Evolutionary conservation across 441 rosid species (phyloP), one percentile per base, ranked within the genome.

Genomic region (Aleurites moluccanus): DNA sequence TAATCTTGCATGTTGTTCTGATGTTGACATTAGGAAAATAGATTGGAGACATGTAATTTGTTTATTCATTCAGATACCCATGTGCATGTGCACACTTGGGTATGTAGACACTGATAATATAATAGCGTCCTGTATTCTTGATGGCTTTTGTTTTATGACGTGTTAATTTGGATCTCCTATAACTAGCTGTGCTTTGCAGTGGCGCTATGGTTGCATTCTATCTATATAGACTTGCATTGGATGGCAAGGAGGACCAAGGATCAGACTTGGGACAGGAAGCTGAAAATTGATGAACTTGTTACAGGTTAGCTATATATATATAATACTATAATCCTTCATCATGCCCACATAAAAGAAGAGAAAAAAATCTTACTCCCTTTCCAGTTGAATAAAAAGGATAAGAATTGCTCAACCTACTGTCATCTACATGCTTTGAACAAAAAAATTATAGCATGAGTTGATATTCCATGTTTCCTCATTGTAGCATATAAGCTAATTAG

Each of bases 191-290:
- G 44, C 63, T 79, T 59, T 85, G 85, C 84, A 93, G 97, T 78
- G 92, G 92, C n/a, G 88, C 89, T 20, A 81, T 89, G 83, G 80
- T 83, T 25, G 91, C 81, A 73, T 91, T 93, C 80, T 91, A 88
- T 80, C 42, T 85, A 18, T 93, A 90, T 76, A 89, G 86, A 87
- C 74, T 91, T 27, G 52, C 30, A 20, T 60, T 72, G 45, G 77
- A 83, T 60, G 68, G 83, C 30, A 80, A 82, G 79, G 59, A 77
- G 40, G 69, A 73, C 55, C 80, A 78, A 45, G 76, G 86, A 65
- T 75, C 77, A 30, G 82, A 71, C 67, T n/a, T 62, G 35, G 84
- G 83, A 75, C 87, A 67, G 47, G 87, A 82, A 42, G 78, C 77
- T 27, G 88, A 84, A 77, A 81, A 80, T 79, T 81, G 80, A 78